These are phyloP conservation scores for Ustulina deusta DNA, from an alignment of 2,329 filamentous ascomycete species.

Conservation along the genomic window DNA sequence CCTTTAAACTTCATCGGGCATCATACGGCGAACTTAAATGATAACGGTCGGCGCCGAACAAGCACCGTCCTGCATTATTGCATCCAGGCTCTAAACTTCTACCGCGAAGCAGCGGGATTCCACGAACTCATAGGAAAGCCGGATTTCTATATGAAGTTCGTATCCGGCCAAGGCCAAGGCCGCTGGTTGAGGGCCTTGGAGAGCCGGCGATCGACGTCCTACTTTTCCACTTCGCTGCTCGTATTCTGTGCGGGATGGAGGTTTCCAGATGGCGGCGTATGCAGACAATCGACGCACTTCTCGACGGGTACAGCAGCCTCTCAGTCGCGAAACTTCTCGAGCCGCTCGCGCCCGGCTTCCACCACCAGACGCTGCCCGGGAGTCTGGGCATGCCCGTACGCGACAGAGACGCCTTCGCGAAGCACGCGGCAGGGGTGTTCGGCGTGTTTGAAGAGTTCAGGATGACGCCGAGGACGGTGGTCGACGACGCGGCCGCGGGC, in stretches of 20 bases:
- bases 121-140: not conserved
- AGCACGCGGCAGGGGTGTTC: slow-evolving; percentile 56
- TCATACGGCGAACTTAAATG: slow-evolving; percentile 1
- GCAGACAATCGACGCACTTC: slow-evolving; percentile 38
- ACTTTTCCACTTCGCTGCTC: not conserved
- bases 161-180: slow-evolving; percentile 1
- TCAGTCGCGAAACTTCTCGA: slow-evolving; percentile 54
- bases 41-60: slow-evolving; percentile 2
- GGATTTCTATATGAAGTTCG: slow-evolving; percentile 15
- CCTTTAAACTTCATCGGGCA: slow-evolving; percentile 4
- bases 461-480: slow-evolving; percentile 54
- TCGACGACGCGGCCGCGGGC: slow-evolving; percentile 50
- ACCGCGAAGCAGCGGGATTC: not conserved
- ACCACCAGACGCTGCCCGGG: slow-evolving; percentile 55
- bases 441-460: slow-evolving; percentile 56
- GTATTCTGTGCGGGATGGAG: slow-evolving; percentile 12
- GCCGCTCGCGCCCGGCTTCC: slow-evolving; percentile 54
- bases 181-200: not conserved
- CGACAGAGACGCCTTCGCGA: slow-evolving; percentile 53
- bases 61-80: not conserved
- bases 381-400: slow-evolving; percentile 55
- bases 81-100: not conserved
- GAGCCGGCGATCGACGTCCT: not conserved
- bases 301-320: slow-evolving; percentile 56
- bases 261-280: slow-evolving; percentile 20